Evolutionary conservation across 2,329 filamentous ascomycete genomes (phyloP).

Genomic region (Trichoderma arundinaceum): DNA sequence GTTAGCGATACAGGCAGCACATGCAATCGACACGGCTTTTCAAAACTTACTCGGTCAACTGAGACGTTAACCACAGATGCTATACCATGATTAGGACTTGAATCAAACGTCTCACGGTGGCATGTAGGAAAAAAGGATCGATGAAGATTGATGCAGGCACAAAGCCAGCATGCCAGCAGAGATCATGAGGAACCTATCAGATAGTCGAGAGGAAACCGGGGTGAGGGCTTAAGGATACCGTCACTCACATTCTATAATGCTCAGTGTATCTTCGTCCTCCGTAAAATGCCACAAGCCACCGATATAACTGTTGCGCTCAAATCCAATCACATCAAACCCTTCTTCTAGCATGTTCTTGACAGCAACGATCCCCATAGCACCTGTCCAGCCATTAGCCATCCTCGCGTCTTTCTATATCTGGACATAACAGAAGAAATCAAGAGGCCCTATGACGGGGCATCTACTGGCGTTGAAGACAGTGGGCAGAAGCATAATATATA

Average conservation of each 20-base stretch:
- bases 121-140: not conserved
- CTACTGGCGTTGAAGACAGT: not conserved
- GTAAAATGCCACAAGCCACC: constrained; percentile 53
- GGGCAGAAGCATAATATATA: not conserved
- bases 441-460: no score
- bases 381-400: constrained; percentile 34
- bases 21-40: not conserved
- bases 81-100: constrained; percentile 14
- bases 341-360: constrained; percentile 53
- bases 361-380: constrained; percentile 47
- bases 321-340: constrained; percentile 51
- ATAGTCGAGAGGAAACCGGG: not conserved
- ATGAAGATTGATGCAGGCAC: not conserved
- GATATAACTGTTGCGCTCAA: constrained; percentile 49
- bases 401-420: not conserved
- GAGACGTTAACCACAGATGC: constrained; percentile 41
- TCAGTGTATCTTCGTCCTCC: constrained; percentile 43
- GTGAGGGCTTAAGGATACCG: not conserved
- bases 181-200: no score
- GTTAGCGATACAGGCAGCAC: not conserved
- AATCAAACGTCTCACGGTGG: not conserved
- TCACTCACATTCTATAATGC: constrained; percentile 43
- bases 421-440: not conserved
- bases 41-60: constrained; percentile 33
- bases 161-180: not conserved